phyloP scores from a whole-genome alignment of 2,329 filamentous ascomycete species.

The Botrytis squamosa region DNA sequence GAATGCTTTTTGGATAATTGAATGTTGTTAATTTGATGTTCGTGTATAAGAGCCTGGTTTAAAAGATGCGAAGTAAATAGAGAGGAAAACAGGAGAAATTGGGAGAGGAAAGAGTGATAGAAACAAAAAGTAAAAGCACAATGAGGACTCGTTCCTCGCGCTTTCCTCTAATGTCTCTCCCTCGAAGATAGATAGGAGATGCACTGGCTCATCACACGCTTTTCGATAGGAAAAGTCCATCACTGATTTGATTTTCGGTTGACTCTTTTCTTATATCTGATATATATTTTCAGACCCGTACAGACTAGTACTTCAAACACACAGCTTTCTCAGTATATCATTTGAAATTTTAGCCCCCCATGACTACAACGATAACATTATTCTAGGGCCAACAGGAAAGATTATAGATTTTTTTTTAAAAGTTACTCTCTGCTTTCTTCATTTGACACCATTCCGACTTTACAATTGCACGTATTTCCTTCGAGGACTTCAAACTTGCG shows the following conservation, averaged over 20 bases:
- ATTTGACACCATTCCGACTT: not conserved
- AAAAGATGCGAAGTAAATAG: not conserved
- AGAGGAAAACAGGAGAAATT: not conserved
- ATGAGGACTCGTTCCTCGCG: not conserved
- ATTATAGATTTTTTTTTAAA: not conserved
- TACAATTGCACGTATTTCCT: too few species aligned
- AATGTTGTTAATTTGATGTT: not conserved
- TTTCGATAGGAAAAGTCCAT: accelerated
- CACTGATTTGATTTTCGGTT: not conserved
- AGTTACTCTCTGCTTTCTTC: accelerated
- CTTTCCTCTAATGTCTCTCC: not conserved
- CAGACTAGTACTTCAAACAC: accelerated
- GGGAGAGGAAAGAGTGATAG: not conserved
- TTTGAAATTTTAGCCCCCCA: accelerated
- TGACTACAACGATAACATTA: not conserved
- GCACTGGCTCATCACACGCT: accelerated
- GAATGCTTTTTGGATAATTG: not conserved
- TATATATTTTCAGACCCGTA: not conserved
- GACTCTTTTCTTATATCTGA: not conserved
- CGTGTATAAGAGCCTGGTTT: not conserved
- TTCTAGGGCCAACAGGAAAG: not conserved
- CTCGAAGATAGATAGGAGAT: not conserved
- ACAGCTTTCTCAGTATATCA: not conserved
- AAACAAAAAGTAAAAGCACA: not conserved
- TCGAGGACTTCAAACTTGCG: too few species aligned